Conservation (phyloP, 2,329 filamentous ascomycete species). For the Stemphylium lycopersici region DNA sequence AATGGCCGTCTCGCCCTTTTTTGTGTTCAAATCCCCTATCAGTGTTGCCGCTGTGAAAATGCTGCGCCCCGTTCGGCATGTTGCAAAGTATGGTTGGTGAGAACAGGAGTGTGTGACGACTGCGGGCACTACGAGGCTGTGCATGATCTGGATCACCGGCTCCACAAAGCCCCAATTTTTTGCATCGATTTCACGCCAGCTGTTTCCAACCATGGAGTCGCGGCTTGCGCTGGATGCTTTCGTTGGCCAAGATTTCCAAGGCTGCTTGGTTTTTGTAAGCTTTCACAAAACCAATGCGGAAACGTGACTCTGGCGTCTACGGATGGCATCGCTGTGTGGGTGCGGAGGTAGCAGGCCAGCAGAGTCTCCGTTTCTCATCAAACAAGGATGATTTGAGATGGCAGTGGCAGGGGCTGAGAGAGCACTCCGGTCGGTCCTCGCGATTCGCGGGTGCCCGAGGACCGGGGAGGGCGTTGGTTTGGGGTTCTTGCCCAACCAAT, state of each 20-base stretch:
- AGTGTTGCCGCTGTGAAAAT: slow-evolving; percentile 10
- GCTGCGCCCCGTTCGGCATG: slow-evolving; percentile 19
- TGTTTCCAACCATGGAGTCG: slow-evolving; percentile 24
- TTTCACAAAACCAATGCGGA: neutral
- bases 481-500: neutral
- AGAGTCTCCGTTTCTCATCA: neutral
- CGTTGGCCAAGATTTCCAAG: slow-evolving; percentile 12
- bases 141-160: slow-evolving; percentile 18
- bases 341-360: neutral
- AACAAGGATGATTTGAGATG: neutral
- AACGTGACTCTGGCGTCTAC: neutral
- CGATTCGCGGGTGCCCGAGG: neutral
- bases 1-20: slow-evolving; percentile 15
- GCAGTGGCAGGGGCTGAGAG: no score
- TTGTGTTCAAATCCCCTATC: slow-evolving; percentile 2
- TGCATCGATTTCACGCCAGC: slow-evolving; percentile 3
- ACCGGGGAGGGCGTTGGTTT: neutral
- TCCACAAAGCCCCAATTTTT: slow-evolving; percentile 11
- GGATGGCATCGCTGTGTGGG: neutral
- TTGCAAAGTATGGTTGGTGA: slow-evolving; percentile 7
- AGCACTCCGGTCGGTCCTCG: no score
- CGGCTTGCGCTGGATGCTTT: neutral
- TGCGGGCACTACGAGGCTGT: slow-evolving; percentile 18
- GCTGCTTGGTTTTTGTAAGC: slow-evolving; percentile 1
- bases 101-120: slow-evolving; percentile 12